Conservation (phyloP, 176 grass and related monocot genomes). For the Aegilops bicornis region DNA sequence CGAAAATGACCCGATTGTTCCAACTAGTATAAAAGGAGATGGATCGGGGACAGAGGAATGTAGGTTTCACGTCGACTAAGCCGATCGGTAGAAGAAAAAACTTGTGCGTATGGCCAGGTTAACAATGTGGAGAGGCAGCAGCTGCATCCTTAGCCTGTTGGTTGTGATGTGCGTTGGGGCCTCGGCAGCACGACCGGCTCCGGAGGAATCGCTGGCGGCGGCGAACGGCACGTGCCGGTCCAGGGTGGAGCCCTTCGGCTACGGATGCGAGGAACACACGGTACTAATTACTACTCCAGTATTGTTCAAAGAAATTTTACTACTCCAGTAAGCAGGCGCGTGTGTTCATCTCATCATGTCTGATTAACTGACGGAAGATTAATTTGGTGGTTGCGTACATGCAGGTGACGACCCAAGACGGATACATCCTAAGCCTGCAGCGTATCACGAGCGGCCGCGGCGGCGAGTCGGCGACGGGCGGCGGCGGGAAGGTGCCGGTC, state of each 20-base stretch:
- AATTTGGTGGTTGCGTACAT: not conserved
- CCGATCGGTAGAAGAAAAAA: not conserved
- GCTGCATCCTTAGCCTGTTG: not conserved
- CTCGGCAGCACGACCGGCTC: conserved; percentile 2
- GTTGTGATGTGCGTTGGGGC: conserved; percentile 6
- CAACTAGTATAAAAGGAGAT: conserved; percentile 20
- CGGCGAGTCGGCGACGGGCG: not conserved
- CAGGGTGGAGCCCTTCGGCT: conserved; percentile 43
- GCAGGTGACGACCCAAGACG: conserved; percentile 56
- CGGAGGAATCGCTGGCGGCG: not conserved
- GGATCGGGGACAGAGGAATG: not conserved
- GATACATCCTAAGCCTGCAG: conserved; percentile 61
- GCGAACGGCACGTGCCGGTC: conserved; percentile 36
- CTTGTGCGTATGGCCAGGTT: not conserved
- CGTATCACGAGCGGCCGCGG: conserved; percentile 28
- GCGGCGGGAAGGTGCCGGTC: conserved; percentile 28
- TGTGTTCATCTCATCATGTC: not conserved
- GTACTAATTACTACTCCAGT: conserved; percentile 16
- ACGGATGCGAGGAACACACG: conserved; percentile 45
- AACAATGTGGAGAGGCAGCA: not conserved
- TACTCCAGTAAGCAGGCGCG: not conserved
- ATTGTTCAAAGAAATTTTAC: too few species aligned
- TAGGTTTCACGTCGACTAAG: not conserved
- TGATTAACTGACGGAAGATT: not conserved
- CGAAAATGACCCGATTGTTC: conserved; percentile 14